A percentile compares a stretch with the other conserved stretches of the same genome.
These are phyloP conservation scores for Paracamarosporium sp. DNA, from an alignment of 2,329 filamentous ascomycete genomes.

Conservation along the genomic window DNA sequence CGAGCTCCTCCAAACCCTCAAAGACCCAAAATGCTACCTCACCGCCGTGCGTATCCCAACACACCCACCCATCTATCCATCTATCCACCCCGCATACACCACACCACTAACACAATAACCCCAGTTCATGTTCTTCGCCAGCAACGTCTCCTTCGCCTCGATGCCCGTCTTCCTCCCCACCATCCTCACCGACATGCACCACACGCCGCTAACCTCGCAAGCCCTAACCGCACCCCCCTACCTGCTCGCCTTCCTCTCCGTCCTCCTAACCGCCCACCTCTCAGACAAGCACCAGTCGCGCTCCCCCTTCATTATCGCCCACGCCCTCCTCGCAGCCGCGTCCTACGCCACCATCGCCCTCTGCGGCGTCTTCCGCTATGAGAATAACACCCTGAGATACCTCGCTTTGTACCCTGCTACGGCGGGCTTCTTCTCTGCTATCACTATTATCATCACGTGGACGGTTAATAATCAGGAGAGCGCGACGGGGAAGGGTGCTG, in stretches of 20 bases:
- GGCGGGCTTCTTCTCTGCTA: constrained; percentile 82
- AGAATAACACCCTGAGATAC: constrained; percentile 63
- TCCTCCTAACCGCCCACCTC: constrained; percentile 73
- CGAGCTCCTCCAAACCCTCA: constrained; percentile 66
- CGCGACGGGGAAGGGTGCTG: constrained; percentile 73
- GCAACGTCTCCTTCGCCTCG: constrained; percentile 87
- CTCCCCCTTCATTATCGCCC: constrained; percentile 70
- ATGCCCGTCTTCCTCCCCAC: constrained; percentile 88
- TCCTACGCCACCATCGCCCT: constrained; percentile 67
- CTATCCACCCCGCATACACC: no score
- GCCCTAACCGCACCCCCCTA: constrained; percentile 83
- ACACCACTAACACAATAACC: neutral
- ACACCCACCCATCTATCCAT: neutral
- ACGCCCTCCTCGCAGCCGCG: constrained; percentile 69
- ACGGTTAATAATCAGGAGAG: constrained; percentile 83
- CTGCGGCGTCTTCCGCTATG: constrained; percentile 53
- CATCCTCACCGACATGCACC: constrained; percentile 78
- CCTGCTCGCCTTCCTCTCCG: constrained; percentile 73
- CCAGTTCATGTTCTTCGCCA: constrained; percentile 78
- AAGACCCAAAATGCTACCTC: constrained; percentile 74
- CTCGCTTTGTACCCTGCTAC: constrained; percentile 79
- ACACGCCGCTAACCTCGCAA: constrained; percentile 71
- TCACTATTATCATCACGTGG: constrained; percentile 87
- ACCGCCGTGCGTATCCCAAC: constrained; percentile 61
- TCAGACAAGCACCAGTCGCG: constrained; percentile 73